phyloP scores from a whole-genome alignment of 306 rosid genomes.

The Rubus parviflorus region DNA sequence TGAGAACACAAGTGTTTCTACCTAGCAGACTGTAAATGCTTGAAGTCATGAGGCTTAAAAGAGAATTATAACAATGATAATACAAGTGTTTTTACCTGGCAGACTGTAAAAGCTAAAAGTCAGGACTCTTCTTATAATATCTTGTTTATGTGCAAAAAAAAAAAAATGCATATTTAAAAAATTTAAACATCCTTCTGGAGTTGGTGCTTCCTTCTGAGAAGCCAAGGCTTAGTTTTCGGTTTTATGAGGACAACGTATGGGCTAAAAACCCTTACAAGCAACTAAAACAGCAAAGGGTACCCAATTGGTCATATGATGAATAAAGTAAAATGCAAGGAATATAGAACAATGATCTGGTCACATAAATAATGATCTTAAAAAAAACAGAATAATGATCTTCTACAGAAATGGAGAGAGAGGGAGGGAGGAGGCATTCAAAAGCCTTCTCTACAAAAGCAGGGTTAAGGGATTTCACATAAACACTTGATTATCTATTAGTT shows the following conservation, averaged over 20 bases:
- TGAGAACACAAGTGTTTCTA: neutral
- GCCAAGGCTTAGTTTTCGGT: neutral
- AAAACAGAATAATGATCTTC: neutral
- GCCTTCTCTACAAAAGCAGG: neutral
- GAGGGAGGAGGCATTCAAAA: neutral
- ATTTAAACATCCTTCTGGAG: neutral
- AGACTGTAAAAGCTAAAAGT: neutral
- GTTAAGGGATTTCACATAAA: neutral
- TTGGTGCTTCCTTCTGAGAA: neutral
- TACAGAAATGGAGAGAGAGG: neutral
- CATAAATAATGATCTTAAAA: neutral
- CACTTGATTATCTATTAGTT: neutral
- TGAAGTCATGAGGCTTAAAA: neutral
- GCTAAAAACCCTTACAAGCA: neutral
- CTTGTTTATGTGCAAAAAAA: neutral
- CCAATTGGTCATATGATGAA: neutral
- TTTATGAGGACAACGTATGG: neutral
- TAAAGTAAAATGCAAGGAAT: neutral
- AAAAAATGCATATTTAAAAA: neutral
- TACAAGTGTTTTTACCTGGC: neutral
- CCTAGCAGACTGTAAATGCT: neutral
- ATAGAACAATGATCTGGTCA: neutral
- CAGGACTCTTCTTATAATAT: no score
- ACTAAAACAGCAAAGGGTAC: neutral
- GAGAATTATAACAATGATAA: neutral